Conservation (phyloP, 2,329 filamentous ascomycete species). For the Chaetomium sp. region DNA sequence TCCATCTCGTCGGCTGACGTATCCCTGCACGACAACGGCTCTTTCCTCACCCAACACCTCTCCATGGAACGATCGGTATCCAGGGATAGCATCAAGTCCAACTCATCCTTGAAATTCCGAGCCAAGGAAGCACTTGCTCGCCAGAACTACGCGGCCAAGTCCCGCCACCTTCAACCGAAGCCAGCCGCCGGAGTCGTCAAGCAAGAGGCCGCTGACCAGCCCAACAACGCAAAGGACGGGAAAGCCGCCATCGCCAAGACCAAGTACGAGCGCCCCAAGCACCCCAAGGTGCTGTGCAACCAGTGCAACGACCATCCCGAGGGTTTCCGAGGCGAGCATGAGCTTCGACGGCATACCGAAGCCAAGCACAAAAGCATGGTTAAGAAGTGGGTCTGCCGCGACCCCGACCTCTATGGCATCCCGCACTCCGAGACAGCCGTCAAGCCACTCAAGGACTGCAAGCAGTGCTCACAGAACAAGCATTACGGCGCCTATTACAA, state of each 20-base stretch:
- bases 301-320: slow-evolving; percentile 72
- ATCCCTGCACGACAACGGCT: slow-evolving; percentile 16
- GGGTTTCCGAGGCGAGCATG: slow-evolving; percentile 85
- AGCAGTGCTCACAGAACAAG: slow-evolving; percentile 76
- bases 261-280: slow-evolving; percentile 63
- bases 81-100: slow-evolving; percentile 51
- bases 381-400: slow-evolving; percentile 61
- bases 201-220: slow-evolving; percentile 24
- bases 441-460: slow-evolving; percentile 76
- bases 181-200: slow-evolving; percentile 40
- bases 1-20: slow-evolving; percentile 26
- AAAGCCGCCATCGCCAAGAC: slow-evolving; percentile 50
- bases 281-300: slow-evolving; percentile 70
- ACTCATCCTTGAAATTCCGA: slow-evolving; percentile 47
- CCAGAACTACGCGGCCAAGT: slow-evolving; percentile 47
- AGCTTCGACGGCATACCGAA: slow-evolving; percentile 69
- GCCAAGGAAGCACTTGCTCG: slow-evolving; percentile 52
- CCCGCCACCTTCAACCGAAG: slow-evolving; percentile 48
- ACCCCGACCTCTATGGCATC: slow-evolving; percentile 50
- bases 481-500: slow-evolving; percentile 93
- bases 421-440: slow-evolving; percentile 52
- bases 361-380: slow-evolving; percentile 62
- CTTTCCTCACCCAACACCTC: slow-evolving; percentile 27
- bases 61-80: slow-evolving; percentile 51
- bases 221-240: slow-evolving; percentile 43